These are phyloP conservation scores for Ophiostoma montium DNA, from an alignment of 2,329 filamentous ascomycete genomes.

Conservation along the genomic window DNA sequence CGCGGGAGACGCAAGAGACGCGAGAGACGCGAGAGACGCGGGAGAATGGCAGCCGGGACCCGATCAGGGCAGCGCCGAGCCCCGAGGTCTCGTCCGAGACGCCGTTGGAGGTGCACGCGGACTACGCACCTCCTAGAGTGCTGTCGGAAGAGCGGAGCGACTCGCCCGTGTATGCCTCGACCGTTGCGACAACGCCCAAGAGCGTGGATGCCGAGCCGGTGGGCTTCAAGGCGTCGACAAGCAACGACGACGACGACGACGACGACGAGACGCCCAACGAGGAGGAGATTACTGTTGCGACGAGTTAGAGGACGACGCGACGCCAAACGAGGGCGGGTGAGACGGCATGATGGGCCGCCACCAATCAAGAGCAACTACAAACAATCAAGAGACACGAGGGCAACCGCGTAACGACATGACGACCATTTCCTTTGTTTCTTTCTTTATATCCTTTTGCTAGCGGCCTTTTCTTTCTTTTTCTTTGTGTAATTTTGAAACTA, in stretches of 20 bases:
- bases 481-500: not conserved
- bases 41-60: too few relatives aligned
- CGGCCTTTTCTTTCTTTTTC: not conserved
- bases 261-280: not conserved
- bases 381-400: constrained; percentile 4
- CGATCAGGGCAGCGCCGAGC: too few relatives aligned
- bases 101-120: too few relatives aligned
- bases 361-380: not conserved
- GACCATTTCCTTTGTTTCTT: not conserved
- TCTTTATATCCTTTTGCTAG: not conserved
- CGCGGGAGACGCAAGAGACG: not conserved
- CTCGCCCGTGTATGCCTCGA: not conserved
- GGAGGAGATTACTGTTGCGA: not conserved
- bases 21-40: not conserved
- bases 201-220: not conserved
- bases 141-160: not conserved
- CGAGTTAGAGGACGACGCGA: not conserved
- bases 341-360: not conserved
- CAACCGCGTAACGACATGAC: constrained; percentile 4
- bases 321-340: too few relatives aligned
- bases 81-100: not conserved
- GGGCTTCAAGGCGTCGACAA: too few relatives aligned
- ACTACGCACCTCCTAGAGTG: too few relatives aligned
- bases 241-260: not conserved
- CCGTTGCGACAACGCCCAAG: not conserved